Evolutionary conservation across 2,329 filamentous ascomycete genomes (phyloP).

Genomic region (Fusarium camptoceras): DNA sequence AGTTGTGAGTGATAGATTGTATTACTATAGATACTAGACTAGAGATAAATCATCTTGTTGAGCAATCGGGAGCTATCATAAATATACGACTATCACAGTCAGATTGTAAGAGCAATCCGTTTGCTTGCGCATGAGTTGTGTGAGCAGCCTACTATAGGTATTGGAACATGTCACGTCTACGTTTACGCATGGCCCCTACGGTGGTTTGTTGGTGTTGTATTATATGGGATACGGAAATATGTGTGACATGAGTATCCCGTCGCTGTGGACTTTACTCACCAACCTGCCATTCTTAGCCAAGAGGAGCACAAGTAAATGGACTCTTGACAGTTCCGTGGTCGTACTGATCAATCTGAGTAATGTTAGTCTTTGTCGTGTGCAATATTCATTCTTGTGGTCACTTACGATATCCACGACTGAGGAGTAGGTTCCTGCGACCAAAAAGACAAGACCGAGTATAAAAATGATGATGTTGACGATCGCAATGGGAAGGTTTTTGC

Average conservation of each 20-base stretch:
- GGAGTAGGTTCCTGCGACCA: constrained; percentile 35
- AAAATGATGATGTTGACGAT: constrained; percentile 36
- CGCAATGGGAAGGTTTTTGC: constrained; percentile 26
- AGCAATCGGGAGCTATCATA: background rate
- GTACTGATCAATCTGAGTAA: constrained; percentile 29
- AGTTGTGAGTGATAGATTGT: constrained; percentile 26
- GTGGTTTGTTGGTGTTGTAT: constrained; percentile 38
- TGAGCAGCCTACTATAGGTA: background rate
- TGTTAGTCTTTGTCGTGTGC: background rate
- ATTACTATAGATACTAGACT: background rate
- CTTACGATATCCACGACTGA: constrained; percentile 34
- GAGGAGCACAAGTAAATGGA: constrained; percentile 26
- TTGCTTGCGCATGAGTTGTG: background rate
- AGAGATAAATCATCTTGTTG: background rate
- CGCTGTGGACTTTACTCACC: constrained; percentile 1
- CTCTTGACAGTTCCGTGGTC: constrained; percentile 30
- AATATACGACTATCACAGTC: background rate
- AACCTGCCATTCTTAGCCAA: constrained; percentile 10
- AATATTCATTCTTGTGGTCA: accelerated
- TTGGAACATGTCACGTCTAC: constrained; percentile 31
- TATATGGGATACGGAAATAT: constrained; percentile 35
- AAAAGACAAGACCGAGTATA: constrained; percentile 30
- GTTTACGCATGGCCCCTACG: constrained; percentile 42
- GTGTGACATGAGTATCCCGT: constrained; percentile 37
- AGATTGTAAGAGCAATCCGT: background rate